Conservation (phyloP, 305 asterid genomes). For the Fraxinus sp. region DNA sequence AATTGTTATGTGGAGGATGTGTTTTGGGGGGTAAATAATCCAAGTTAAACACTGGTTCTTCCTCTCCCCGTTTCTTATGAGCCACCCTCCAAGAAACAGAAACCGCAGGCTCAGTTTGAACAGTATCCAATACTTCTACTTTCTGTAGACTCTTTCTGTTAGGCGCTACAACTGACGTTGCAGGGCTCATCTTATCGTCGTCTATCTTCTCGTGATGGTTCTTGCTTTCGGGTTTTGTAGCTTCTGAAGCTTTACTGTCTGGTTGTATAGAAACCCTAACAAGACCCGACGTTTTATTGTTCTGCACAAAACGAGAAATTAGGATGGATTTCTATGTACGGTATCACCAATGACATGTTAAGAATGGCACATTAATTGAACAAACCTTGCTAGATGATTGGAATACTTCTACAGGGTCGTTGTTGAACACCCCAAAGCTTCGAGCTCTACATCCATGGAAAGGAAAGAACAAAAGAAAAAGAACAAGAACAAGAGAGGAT, state of each 20-base stretch:
- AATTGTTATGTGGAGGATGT: constrained; percentile 56
- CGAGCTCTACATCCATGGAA: constrained; percentile 45
- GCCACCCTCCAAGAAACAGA: constrained; percentile 46
- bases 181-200: not conserved
- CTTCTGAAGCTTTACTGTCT: constrained; percentile 5
- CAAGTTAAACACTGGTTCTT: constrained; percentile 44
- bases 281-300: constrained; percentile 22
- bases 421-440: constrained; percentile 24
- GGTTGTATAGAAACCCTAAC: constrained; percentile 29
- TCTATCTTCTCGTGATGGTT: not conserved
- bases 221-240: not conserved
- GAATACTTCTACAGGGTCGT: constrained; percentile 8
- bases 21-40: constrained; percentile 65
- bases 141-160: not conserved
- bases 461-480: constrained; percentile 29
- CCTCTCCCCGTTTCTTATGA: constrained; percentile 36
- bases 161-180: not conserved
- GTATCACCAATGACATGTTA: not conserved
- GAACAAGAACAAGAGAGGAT: constrained; percentile 23
- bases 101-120: not conserved
- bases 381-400: constrained; percentile 31
- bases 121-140: not conserved
- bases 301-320: constrained; percentile 25
- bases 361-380: not conserved
- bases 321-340: not conserved